Evolutionary conservation across 164 flowering plant genomes (phyloP).

Genomic region (Pachysandra terminalis): DNA sequence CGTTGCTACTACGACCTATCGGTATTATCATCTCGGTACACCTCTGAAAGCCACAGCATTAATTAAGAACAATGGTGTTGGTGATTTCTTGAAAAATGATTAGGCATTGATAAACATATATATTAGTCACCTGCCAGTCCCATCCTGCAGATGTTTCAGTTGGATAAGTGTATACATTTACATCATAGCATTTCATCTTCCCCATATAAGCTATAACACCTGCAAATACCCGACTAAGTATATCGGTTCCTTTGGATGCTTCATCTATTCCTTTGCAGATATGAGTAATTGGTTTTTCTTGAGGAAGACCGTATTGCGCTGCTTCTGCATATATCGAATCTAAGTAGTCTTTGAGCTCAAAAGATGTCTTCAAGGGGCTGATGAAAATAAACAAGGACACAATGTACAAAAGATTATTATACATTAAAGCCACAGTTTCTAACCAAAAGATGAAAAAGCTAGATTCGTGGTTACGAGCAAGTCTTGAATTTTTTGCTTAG

Average conservation of each 20-base stretch:
- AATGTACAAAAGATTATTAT: no score
- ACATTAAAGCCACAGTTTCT: no score
- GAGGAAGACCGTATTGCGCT: constrained; percentile 38
- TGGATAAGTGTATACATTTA: background rate
- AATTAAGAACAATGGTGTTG: background rate
- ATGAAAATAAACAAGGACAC: background rate
- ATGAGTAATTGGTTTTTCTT: constrained; percentile 16
- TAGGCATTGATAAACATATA: background rate
- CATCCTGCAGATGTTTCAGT: constrained; percentile 19
- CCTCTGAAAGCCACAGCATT: constrained; percentile 17
- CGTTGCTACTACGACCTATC: constrained; percentile 35
- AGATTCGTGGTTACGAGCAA: constrained; percentile 39
- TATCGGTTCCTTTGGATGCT: constrained; percentile 20
- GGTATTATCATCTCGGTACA: constrained; percentile 70
- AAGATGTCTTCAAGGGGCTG: constrained; percentile 27
- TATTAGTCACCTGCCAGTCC: constrained; percentile 42
- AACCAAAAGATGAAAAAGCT: background rate
- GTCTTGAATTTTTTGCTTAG: constrained; percentile 46
- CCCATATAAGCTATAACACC: constrained; percentile 22
- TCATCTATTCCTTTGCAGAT: constrained; percentile 39
- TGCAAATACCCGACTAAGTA: constrained; percentile 29
- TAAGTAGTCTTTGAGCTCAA: constrained; percentile 28
- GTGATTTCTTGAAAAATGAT: background rate
- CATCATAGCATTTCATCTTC: constrained; percentile 13
- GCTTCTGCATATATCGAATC: constrained; percentile 12